Evolutionary conservation across 805 yeast species (phyloP), one percentile per base, ranked within the genome.

Genomic region (Hanseniaspora pseudoguilliermondii): DNA sequence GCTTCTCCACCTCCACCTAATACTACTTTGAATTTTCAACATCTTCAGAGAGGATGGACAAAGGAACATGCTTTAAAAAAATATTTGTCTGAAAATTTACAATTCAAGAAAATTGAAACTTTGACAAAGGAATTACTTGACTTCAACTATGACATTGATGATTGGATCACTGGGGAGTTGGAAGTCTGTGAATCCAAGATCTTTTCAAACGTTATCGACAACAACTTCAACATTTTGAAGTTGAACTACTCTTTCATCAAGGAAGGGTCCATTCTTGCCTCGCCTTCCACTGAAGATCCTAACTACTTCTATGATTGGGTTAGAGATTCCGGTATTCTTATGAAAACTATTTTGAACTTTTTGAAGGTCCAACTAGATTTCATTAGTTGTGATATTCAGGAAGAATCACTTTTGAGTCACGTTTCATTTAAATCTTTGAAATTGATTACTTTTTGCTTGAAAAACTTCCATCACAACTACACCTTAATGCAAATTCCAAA

Each of bases 271-370:
- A 84, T 88, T 5, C 75, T 90, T 60, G 97, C 97, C 0, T 81
- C 93, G 8, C 95, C 96, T 8, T 87, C 95, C 1, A 77, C 67
- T 53, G 6, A 53, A 0, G 60, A 73, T 25, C 97, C 97, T 0
- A 77, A 91, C 68, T 91, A 91, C 68, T 89, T 80, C 63, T 91
- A 77, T 64, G 95, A 86, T 65, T 91, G 97, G 97, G 76, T 80
- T 5, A 76, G 97, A 65, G 97, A 91, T 66, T 81, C 89, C 35
- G 96, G 96, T 0, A 77, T 91, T 52, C 82, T 95, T 0, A 75
- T 84, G 43, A 78, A 78, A 56, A 74, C 95, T 0, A 69, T 91
- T 49, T 73, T 84, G 5, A 76, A 79, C 55, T 46, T 53, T n/a
- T 25, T 53, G n/a, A 72, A 73, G 60, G 70, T 73, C 34, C 86